Conservation (phyloP, 2,329 filamentous ascomycete species). For the Dactylellina cionopaga region DNA sequence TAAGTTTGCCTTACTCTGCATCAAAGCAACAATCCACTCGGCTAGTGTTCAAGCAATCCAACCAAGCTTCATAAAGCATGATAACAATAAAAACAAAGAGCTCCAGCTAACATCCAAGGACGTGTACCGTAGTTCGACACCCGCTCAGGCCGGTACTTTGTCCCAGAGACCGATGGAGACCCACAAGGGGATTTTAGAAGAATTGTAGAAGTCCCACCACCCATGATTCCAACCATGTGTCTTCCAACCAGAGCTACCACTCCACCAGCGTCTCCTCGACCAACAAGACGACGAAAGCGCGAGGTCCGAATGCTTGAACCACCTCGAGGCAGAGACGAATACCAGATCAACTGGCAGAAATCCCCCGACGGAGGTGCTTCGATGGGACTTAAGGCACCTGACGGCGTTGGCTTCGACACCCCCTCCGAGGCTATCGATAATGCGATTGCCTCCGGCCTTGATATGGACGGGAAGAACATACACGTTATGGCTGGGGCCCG, state of each 20-base stretch:
- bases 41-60: constrained; percentile 4
- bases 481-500: constrained; percentile 8
- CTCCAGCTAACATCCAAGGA: not conserved
- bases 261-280: not conserved
- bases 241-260: not conserved
- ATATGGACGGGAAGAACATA: not conserved
- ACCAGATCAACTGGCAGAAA: no score
- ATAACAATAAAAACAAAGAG: not conserved
- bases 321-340: no score
- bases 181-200: not conserved
- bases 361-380: not conserved
- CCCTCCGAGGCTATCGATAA: constrained; percentile 5
- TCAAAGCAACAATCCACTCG: not conserved
- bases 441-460: constrained; percentile 5
- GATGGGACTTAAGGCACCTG: not conserved
- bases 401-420: constrained; percentile 10
- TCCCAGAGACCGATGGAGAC: no score
- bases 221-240: not conserved
- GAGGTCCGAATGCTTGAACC: no score
- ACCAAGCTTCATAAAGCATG: not conserved
- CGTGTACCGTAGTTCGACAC: constrained; percentile 13
- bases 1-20: constrained; percentile 21
- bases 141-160: not conserved
- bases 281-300: no score
- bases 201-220: not conserved